phyloP scores from a whole-genome alignment of 2,329 filamentous ascomycete genomes.

The Fusarium lyarnte region DNA sequence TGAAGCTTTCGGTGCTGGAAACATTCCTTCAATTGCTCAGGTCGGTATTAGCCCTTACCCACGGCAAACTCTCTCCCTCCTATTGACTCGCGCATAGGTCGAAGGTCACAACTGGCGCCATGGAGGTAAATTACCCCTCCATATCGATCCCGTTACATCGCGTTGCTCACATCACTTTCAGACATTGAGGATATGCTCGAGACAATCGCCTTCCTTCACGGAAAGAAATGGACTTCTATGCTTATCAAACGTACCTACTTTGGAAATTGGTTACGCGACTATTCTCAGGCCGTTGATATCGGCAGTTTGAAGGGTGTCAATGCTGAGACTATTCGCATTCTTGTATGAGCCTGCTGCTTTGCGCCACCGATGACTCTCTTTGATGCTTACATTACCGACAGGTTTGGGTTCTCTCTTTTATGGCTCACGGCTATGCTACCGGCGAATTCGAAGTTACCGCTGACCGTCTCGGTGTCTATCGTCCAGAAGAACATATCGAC shows the following conservation, averaged over 20 bases:
- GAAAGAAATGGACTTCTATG: conserved; percentile 86
- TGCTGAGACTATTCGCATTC: conserved; percentile 78
- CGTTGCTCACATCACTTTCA: conserved; percentile 40
- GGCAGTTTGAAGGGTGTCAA: conserved; percentile 82
- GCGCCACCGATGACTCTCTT: neutral
- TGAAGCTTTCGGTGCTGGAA: conserved; percentile 74
- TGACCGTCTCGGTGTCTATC: conserved; percentile 81
- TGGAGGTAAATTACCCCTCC: conserved; percentile 59
- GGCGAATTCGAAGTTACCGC: conserved; percentile 86
- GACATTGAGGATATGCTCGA: conserved; percentile 87
- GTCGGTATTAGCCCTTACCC: conserved; percentile 36
- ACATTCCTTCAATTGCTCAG: conserved; percentile 72
- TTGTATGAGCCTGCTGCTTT: conserved; percentile 54
- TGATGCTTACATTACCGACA: conserved; percentile 36
- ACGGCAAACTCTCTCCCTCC: neutral
- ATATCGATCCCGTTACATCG: neutral
- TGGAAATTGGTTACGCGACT: conserved; percentile 88
- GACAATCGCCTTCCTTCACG: conserved; percentile 78
- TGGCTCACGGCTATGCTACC: conserved; percentile 86
- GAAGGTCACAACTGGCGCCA: conserved; percentile 77
- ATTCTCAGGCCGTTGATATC: conserved; percentile 84
- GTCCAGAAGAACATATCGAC: conserved; percentile 78
- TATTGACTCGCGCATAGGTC: conserved; percentile 54
- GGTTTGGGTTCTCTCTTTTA: conserved; percentile 83
- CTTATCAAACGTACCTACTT: conserved; percentile 83